Evolutionary conservation across 441 rosid species (phyloP), one percentile per base, ranked within the genome.

Genomic region (Euphorbia schlechtendalii): DNA sequence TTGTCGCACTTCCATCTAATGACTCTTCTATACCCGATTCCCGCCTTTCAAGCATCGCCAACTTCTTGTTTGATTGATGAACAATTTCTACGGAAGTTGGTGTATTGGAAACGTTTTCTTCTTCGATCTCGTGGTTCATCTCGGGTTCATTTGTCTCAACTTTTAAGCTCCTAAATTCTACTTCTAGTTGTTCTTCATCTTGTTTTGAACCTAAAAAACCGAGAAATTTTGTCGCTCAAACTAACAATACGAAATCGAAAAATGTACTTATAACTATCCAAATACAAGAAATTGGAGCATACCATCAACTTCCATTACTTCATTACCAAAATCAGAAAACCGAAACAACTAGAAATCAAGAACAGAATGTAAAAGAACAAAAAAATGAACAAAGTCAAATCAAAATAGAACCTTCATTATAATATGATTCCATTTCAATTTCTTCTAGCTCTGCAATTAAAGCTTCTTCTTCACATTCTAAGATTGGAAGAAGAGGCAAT

Each of bases 81-180:
- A 76, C 63, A 67, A 81, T 76, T 71, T 86, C 92, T 0, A 64
- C 57, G 4, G 83, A 81, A 68, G 71, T 74, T 20, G 82, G 90
- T 40, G 90, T 84, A 69, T 86, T 84, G 0, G 83, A 85, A 71
- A 77, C 64, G 59, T 61, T 81, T 28, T 90, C 96, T 72, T 85
- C 88, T 56, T 83, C 88, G 36, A 49, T 59, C 59, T 82, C 85
- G 59, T 17, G 27, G 58, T 66, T 62, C 25, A 65, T 49, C 17
- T 53, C 63, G 1, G 71, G 68, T 61, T 74, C 77, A 15, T 66
- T 61, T 4, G 73, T 58, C 68, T 78, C 84, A 56, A 72, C 48
- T 0, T 70, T 66, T 22, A 82, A 36, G 59, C 80, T 68, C 74
- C 57, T 76, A 74, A 83, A 82, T 69, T 80, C 85, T 57, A 83